Evolutionary conservation across 805 yeast genomes (phyloP).

Genomic region (Ogataea dorogensis): DNA sequence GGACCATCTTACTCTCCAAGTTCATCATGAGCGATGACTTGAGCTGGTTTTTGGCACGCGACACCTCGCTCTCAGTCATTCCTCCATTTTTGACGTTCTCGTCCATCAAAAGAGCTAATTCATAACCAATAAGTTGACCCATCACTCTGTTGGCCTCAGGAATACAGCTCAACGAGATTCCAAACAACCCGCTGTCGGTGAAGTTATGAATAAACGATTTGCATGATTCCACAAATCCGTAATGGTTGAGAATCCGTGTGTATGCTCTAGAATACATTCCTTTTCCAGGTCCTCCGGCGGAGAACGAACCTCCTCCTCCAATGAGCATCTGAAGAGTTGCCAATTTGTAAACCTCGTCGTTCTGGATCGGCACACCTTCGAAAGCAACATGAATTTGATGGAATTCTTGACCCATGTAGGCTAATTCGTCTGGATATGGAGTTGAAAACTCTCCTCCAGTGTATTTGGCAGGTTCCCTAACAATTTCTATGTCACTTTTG

Average conservation of each 20-base stretch:
- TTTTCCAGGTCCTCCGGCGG: conserved; percentile 99
- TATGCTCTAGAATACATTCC: conserved; percentile 96
- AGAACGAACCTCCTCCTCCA: conserved; percentile 97
- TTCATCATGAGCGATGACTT: conserved; percentile 88
- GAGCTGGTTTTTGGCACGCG: conserved; percentile 89
- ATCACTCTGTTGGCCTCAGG: conserved; percentile 84
- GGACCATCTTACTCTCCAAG: conserved; percentile 89
- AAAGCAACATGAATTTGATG: conserved; percentile 84
- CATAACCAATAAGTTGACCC: conserved; percentile 74
- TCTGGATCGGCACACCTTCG: conserved; percentile 79
- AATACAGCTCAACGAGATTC: conserved; percentile 78
- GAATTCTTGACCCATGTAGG: conserved; percentile 68
- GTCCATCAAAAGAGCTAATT: conserved; percentile 48
- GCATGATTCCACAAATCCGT: conserved; percentile 88
- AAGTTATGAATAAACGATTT: conserved; percentile 86
- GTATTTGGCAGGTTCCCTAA: conserved; percentile 45
- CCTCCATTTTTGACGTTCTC: conserved; percentile 52
- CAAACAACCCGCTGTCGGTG: conserved; percentile 88
- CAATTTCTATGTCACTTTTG: conserved; percentile 23
- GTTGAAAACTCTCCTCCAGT: conserved; percentile 59
- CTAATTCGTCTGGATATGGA: conserved; percentile 54
- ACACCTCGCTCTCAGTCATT: conserved; percentile 68
- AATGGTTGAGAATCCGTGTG: conserved; percentile 86
- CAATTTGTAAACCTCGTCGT: conserved; percentile 85
- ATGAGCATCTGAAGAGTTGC: conserved; percentile 86